Evolutionary conservation across 208 protist species (phyloP), one percentile per base, ranked within the genome.

Genomic region (Acanthamoeba healyi): DNA sequence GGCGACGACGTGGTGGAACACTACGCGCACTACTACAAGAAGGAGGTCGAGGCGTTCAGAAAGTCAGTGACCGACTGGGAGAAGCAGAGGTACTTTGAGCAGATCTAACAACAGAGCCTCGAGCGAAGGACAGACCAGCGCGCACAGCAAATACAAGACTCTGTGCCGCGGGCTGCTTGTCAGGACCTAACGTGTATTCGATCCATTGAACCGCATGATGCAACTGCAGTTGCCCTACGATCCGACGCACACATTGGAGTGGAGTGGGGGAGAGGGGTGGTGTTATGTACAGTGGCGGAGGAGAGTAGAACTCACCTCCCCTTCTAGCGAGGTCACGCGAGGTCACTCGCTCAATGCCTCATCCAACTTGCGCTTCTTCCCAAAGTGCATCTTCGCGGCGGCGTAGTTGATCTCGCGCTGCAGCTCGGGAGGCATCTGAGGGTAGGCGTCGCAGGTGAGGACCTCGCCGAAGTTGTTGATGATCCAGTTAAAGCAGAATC

Each of bases 401-500:
- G 79, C 79, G 46, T 88, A 42, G 49, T 88, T 88, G 79, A 88
- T 88, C 46, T 88, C 79, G 12, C 42, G 79, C 49, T 65, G 51
- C 5, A 88, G 51, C 10, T 88, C 46, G 42, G 79, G 44, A 9
- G 79, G 79, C 79, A 88, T 26, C 79, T 54, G 42, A 38, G 79
- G 26, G 46, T 88, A 88, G 51, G 79, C 51, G 29, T 88, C 79
- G 79, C 79, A 88, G n/a, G 46, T 65, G 32, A 88, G 79, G 17
- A 88, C 51, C 29, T 88, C 79, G 46, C 79, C 79, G 42, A 88
- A 88, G 79, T 88, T 88, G 46, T 88, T 88, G 44, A 88, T 88
- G 79, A 88, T 88, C 79, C 79, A 88, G 79, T 88, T 88, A 46
- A 88, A 88, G 49, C 79, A 88, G 34, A 88, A 88, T 40, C 79